Base-by-base conservation (phyloP, 2,329 filamentous ascomycete genomes). In the Claviceps pazoutovae region DNA sequence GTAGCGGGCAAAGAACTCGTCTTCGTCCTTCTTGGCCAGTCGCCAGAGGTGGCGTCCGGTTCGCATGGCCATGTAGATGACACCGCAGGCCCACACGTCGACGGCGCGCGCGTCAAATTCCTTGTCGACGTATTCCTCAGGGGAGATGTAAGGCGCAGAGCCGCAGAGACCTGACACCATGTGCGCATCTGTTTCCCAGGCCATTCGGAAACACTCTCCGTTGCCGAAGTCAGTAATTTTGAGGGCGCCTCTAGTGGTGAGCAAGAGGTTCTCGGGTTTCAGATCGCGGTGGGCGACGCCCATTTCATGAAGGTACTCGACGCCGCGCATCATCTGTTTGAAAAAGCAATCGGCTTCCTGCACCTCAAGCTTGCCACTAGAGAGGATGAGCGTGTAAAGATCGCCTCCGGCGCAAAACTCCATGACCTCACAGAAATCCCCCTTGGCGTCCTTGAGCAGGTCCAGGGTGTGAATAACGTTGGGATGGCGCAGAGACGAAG, bases 21-120 rank as follows among this genome's bases (percentile, higher is more conserved):
- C 93, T 58, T 97, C 91, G 51, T 95, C 90, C 69, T 89, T 94
- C 68, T 91, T 91, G 6, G 93, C 93, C n/a, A 96, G 82, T 51
- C 90, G 85, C 93, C 93, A 98, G 8, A 98, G 75, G 68, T 98
- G 93, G 50, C 93, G 80, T 5, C 93, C 93, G 2, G 91, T 97
- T 53, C 93, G 80, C 93, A 98, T 98, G 14, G 93, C 93, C 93
- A 98, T 98, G 72, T 98, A 98, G 54, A 98, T 98, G 49, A 98
- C 93, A 64, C 93, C 93, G 55, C 89, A 95, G 23, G 93, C 93
- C 93, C 93, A 98, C 14, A 97, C 85, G 62, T 98, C 93, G 48
- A 98, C 91, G n/a, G 93, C 91, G 53, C 93, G 80, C 34, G 93
- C 93, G 63, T 98, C 93, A 58, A 98, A 98, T 65, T 98, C 93